Conservation (phyloP, 78 protist genomes). For the Guillardia theta region DNA sequence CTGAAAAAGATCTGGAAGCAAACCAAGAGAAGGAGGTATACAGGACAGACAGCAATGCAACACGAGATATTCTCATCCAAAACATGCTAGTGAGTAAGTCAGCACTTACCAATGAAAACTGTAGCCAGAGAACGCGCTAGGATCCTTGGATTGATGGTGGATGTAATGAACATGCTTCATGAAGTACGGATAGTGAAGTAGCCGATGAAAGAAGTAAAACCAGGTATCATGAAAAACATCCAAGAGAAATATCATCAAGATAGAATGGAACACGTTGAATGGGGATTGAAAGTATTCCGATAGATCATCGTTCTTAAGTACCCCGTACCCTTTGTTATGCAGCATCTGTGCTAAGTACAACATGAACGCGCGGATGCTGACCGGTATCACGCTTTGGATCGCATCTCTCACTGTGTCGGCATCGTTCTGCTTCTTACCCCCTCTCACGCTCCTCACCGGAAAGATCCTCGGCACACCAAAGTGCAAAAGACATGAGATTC, state of each 20-base stretch:
- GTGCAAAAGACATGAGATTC: neutral
- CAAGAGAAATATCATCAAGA: neutral
- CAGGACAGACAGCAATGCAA: no score
- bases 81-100: no score
- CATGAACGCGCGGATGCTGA: neutral
- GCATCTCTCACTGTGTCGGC: neutral
- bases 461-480: neutral
- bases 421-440: neutral
- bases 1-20: no score
- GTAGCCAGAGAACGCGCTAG: conserved; percentile 24
- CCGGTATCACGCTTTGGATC: neutral
- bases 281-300: neutral
- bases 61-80: no score
- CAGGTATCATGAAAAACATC: conserved; percentile 20
- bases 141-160: neutral
- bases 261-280: neutral
- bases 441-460: neutral
- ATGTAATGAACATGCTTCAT: neutral
- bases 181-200: neutral
- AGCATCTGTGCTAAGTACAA: neutral
- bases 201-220: neutral
- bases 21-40: no score
- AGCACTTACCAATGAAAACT: conserved; percentile 11
- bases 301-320: neutral
- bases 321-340: neutral